Conservation (phyloP, 2,329 filamentous ascomycete species). For the Didymella sp. region DNA sequence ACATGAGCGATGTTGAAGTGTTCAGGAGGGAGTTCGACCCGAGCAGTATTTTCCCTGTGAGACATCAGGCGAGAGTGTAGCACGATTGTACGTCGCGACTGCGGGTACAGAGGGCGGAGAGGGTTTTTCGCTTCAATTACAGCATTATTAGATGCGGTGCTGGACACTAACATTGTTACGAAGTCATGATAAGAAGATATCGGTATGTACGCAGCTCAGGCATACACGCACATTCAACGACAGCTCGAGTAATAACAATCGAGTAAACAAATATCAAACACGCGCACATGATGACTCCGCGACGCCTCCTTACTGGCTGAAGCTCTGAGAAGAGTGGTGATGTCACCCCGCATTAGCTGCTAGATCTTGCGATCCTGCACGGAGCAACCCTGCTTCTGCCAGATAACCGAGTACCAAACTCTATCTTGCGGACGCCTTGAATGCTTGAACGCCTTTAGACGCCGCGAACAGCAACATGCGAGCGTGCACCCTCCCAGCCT, state of each 20-base stretch:
- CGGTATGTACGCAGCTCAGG: not conserved
- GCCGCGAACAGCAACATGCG: too few relatives aligned
- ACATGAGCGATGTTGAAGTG: slow-evolving; percentile 48
- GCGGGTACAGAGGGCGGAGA: not conserved
- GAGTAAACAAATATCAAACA: not conserved
- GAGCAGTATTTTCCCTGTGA: slow-evolving; percentile 48
- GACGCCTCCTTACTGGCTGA: not conserved
- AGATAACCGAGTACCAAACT: not conserved
- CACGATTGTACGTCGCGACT: not conserved
- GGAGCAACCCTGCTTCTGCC: not conserved
- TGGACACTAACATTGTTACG: not conserved
- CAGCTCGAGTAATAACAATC: not conserved
- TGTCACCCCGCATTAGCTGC: slow-evolving; percentile 7
- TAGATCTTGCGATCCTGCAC: slow-evolving; percentile 10
- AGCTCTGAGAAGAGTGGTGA: too few relatives aligned
- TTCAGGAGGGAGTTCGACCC: slow-evolving; percentile 51
- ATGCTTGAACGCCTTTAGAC: too few relatives aligned
- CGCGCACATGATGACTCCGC: not conserved
- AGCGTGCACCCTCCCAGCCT: too few relatives aligned
- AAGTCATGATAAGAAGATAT: not conserved
- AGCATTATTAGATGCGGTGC: not conserved
- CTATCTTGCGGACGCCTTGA: not conserved
- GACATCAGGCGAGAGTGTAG: slow-evolving; percentile 31
- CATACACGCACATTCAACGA: too few relatives aligned
- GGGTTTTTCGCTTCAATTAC: not conserved